Evolutionary conservation across 148 eudicot genomes (phyloP), one percentile per base, ranked within the genome.

Genomic region (Nepenthes gracilis): DNA sequence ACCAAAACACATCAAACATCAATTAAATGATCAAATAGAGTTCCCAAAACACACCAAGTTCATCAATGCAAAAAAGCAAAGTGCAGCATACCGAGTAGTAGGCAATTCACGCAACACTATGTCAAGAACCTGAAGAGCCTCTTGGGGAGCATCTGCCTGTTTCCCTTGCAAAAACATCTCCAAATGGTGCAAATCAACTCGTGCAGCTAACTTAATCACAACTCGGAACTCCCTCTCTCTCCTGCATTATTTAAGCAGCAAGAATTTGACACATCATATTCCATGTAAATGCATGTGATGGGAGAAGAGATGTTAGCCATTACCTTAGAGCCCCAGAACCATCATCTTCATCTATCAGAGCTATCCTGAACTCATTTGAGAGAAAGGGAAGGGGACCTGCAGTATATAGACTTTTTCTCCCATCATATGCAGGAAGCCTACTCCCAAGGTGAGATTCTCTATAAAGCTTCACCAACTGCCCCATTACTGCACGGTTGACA

Each of bases 361-460:
- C 69, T n/a, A 91, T 81, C 45, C 43, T 80, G 64, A 92, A 92
- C 57, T 88, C 94, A 68, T 77, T 83, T 0, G 78, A 57, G 7
- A 65, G 55, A 53, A 92, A 92, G 38, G 97, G 97, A 11, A 92
- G 81, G 15, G 87, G 79, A 7, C 96, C 97, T 10, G 97, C 97
- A 4, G 94, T 85, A 58, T 88, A 92, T 13, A 88, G 78, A 63
- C 94, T 79, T 72, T 83, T 88, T 54, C 87, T 78, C 32, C 97
- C 96, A 78, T 92, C 97, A 78, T 88, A 92, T 34, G 84, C 97
- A 53, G 92, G 90, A 67, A 85, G 78, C 66, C 90, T 75, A 63
- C 65, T 88, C 11, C 96, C 96, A 54, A 92, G 82, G 74, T 88
- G 94, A 65, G 96, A 83, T 61, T 80, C 94, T 52, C 78, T 61